Percentiles rank a stretch among this genome's conserved stretches.
phyloP scores from a whole-genome alignment of 1,284 basidiomycete genomes.

The Cutaneotrichosporon dermatis region DNA sequence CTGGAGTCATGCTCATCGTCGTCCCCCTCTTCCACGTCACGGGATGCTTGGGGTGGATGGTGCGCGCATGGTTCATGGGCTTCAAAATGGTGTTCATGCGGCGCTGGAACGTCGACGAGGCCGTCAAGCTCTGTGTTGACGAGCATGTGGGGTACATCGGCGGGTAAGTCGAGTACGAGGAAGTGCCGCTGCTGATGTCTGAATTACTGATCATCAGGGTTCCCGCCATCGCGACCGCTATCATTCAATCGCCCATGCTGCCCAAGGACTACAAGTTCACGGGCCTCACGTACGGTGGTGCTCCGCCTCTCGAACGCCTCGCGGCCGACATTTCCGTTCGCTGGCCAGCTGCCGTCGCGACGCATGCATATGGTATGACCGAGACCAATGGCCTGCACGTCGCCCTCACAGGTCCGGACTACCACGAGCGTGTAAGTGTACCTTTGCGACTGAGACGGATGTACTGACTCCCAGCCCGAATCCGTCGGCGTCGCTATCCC shows the following conservation, averaged over 20 bases:
- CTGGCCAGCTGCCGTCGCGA: conserved; percentile 29
- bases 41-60: conserved; percentile 40
- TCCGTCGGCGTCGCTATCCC: conserved; percentile 34
- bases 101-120: conserved; percentile 35
- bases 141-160: conserved; percentile 38
- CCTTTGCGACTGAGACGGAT: background rate
- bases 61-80: conserved; percentile 36
- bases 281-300: conserved; percentile 42
- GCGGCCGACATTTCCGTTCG: conserved; percentile 30
- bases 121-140: conserved; percentile 26
- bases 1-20: conserved; percentile 30
- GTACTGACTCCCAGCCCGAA: conserved; percentile 1
- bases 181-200: too few relatives aligned
- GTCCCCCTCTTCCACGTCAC: conserved; percentile 47
- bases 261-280: conserved; percentile 27
- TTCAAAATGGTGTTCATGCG: conserved; percentile 38
- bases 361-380: conserved; percentile 43
- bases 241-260: conserved; percentile 34
- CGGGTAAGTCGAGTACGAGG: conserved; percentile 26
- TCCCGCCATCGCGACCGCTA: conserved; percentile 36
- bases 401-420: conserved; percentile 36
- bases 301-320: conserved; percentile 35
- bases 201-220: conserved; percentile 18
- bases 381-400: conserved; percentile 43
- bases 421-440: conserved; percentile 27